Percentiles rank a stretch among this genome's conserved stretches.
Evolutionary conservation across 495 filamentous ascomycete genomes (phyloP).

Genomic region (Xylaria longipes): DNA sequence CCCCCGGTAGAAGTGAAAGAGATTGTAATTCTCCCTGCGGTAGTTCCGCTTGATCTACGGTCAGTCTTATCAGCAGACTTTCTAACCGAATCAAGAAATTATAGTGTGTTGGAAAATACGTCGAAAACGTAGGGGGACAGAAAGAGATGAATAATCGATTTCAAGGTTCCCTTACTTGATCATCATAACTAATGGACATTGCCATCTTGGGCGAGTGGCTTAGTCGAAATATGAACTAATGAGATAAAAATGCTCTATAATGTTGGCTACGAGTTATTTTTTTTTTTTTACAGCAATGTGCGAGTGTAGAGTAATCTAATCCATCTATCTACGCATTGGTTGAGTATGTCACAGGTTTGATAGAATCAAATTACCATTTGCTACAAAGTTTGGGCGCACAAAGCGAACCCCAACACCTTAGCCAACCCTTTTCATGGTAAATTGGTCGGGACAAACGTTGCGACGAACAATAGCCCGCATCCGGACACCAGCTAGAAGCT

Average conservation of each 20-base stretch:
- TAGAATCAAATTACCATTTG: not conserved
- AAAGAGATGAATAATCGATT: not conserved
- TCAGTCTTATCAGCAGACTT: not conserved
- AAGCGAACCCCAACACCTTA: not conserved
- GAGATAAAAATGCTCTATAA: not conserved
- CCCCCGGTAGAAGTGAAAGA: not conserved
- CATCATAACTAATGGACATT: no score
- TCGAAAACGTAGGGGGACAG: not conserved
- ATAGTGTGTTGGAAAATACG: not conserved
- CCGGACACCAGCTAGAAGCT: not conserved
- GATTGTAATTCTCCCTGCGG: not conserved
- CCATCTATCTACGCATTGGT: not conserved
- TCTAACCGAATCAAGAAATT: not conserved
- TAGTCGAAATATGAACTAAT: not conserved
- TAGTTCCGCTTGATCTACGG: not conserved
- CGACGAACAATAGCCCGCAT: slow-evolving; percentile 13
- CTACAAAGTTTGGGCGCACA: slow-evolving; percentile 2
- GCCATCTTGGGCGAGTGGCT: not conserved
- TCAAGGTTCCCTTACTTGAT: not conserved
- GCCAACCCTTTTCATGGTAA: not conserved
- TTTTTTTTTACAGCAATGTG: not conserved
- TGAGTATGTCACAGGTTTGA: not conserved
- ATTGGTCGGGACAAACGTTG: not conserved
- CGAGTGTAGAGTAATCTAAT: not conserved
- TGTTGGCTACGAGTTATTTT: not conserved